phyloP scores from a whole-genome alignment of 1,139 yeast genomes.

The Schwanniomyces etchellsii region DNA sequence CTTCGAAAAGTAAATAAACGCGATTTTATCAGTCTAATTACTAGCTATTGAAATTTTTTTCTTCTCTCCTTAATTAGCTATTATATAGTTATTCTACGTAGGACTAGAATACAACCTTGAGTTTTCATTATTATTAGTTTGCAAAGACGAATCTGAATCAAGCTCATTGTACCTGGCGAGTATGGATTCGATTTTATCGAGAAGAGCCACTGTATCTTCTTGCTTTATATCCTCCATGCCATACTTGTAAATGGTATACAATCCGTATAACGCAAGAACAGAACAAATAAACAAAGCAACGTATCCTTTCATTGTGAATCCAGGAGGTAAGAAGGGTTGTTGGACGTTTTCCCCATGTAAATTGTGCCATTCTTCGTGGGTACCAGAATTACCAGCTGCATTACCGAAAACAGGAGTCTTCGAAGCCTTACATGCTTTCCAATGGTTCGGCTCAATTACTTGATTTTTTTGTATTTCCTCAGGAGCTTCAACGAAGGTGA shows the following conservation, averaged over 20 bases:
- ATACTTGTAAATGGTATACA: constrained; percentile 68
- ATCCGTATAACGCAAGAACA: constrained; percentile 74
- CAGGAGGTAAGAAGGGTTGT: constrained; percentile 59
- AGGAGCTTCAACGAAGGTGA: constrained; percentile 49
- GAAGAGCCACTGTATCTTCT: constrained; percentile 50
- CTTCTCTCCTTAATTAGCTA: background rate
- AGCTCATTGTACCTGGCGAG: constrained; percentile 24
- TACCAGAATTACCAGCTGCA: constrained; percentile 69
- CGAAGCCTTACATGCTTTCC: constrained; percentile 50
- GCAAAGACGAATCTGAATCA: constrained; percentile 6
- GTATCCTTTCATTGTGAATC: constrained; percentile 87
- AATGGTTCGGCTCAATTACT: constrained; percentile 50
- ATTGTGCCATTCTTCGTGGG: constrained; percentile 49
- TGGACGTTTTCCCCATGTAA: constrained; percentile 72
- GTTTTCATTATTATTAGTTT: background rate
- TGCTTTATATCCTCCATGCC: constrained; percentile 70
- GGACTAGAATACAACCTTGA: background rate
- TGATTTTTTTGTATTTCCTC: constrained; percentile 47
- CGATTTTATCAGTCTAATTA: constrained; percentile 1
- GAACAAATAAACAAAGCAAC: constrained; percentile 81
- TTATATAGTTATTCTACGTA: background rate
- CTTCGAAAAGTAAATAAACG: constrained; percentile 4
- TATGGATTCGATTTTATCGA: constrained; percentile 43
- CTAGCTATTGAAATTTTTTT: no score
- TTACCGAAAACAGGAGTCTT: constrained; percentile 58